phyloP scores from a whole-genome alignment of 2,329 filamentous ascomycete species.

The Drechslerella coelobrocha region DNA sequence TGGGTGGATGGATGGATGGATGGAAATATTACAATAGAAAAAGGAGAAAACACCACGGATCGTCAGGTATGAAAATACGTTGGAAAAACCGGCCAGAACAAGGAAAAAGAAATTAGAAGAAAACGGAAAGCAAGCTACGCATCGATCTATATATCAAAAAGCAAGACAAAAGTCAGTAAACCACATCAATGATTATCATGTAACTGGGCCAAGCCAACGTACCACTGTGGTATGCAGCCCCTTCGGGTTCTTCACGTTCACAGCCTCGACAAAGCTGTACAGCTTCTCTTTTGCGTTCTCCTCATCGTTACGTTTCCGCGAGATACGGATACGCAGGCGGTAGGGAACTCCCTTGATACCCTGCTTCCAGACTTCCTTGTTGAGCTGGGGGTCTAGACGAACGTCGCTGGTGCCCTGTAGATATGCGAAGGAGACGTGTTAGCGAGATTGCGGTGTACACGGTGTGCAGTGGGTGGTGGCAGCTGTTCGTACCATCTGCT shows the following conservation, averaged over 20 bases:
- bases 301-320: slow-evolving; percentile 99
- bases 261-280: slow-evolving; percentile 99
- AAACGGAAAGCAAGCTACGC: slow-evolving; percentile 32
- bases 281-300: slow-evolving; percentile 99
- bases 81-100: slow-evolving; percentile 45
- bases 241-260: slow-evolving; percentile 99
- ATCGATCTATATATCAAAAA: slow-evolving; percentile 22
- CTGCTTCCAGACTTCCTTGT: slow-evolving; percentile 99
- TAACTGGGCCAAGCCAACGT: slow-evolving; percentile 7
- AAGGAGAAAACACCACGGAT: slow-evolving; percentile 25
- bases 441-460: slow-evolving; percentile 4
- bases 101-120: slow-evolving; percentile 22
- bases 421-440: too few relatives aligned
- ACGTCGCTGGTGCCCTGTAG: slow-evolving; percentile 90
- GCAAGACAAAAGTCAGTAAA: background rate
- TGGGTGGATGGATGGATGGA: slow-evolving; percentile 15
- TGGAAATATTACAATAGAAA: slow-evolving; percentile 44
- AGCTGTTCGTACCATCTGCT: slow-evolving; percentile 84
- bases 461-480: slow-evolving; percentile 18
- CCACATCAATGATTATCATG: background rate
- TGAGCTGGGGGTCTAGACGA: slow-evolving; percentile 96
- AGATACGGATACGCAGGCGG: slow-evolving; percentile 97
- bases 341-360: slow-evolving; percentile 98
- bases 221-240: slow-evolving; percentile 92
- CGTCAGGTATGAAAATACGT: slow-evolving; percentile 18